Percentiles rank a stretch among this genome's conserved stretches.
Evolutionary conservation across 192 early-diverging fungal species (phyloP).

Genomic region (Funneliformis geosporum): DNA sequence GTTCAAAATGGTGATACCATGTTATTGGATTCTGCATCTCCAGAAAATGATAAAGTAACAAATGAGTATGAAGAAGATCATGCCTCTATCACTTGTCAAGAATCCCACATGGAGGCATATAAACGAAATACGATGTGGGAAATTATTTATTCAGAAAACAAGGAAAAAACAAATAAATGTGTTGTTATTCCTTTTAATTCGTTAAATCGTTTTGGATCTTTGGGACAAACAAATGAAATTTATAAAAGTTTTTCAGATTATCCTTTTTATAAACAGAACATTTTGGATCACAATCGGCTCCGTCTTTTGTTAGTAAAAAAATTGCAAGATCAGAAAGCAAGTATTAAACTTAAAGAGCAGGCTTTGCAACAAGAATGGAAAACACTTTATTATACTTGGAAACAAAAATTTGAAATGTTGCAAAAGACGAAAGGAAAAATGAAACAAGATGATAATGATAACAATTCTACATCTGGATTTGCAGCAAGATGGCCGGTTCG

Average conservation of each 20-base stretch:
- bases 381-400: slow-evolving; percentile 49
- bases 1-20: neutral
- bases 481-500: slow-evolving; percentile 13
- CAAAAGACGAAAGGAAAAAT: slow-evolving; percentile 42
- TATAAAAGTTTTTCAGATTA: slow-evolving; percentile 46
- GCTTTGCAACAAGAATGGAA: slow-evolving; percentile 50
- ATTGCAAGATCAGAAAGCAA: slow-evolving; percentile 33
- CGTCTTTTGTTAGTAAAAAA: slow-evolving; percentile 35
- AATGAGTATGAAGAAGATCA: neutral
- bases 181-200: neutral
- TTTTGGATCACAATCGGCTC: slow-evolving; percentile 37
- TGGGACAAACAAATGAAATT: slow-evolving; percentile 26
- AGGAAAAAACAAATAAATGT: neutral
- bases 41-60: neutral
- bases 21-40: neutral
- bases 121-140: neutral
- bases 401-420: slow-evolving; percentile 45
- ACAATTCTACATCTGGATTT: neutral
- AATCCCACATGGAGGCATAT: too few relatives aligned
- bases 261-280: slow-evolving; percentile 48
- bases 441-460: slow-evolving; percentile 19
- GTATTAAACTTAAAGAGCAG: slow-evolving; percentile 44
- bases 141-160: neutral
- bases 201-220: neutral
- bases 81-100: too few relatives aligned